Percentiles rank a stretch among this genome's conserved stretches.
Conservation (phyloP, 305 asterid genomes). For the Fraxinus ornus region DNA sequence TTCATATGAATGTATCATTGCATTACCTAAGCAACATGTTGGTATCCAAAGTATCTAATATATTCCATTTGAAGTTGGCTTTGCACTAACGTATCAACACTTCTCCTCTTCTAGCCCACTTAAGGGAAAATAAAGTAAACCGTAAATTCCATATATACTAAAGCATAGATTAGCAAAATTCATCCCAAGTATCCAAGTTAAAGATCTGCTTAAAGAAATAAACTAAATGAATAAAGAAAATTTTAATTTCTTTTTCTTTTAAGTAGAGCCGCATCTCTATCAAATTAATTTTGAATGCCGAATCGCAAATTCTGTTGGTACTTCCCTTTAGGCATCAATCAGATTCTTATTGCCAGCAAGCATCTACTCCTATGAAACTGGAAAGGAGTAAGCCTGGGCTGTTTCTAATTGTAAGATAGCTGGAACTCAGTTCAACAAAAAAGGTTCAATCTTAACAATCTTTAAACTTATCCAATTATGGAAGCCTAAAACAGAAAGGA, state of each 20-base stretch:
- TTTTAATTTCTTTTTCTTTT: not conserved
- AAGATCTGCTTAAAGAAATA: not conserved
- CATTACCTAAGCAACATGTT: not conserved
- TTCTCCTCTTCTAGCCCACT: not conserved
- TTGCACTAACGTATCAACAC: not conserved
- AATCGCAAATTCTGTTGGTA: not conserved
- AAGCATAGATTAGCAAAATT: not conserved
- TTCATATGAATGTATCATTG: conserved; percentile 12
- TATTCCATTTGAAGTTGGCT: not conserved
- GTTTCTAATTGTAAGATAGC: not conserved
- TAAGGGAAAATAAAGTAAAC: not conserved
- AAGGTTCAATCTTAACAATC: not conserved
- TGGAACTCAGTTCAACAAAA: not conserved
- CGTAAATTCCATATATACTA: not conserved
- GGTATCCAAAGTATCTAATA: not conserved
- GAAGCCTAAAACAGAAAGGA: not conserved
- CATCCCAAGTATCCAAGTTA: not conserved
- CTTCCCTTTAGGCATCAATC: not conserved
- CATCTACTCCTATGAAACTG: not conserved
- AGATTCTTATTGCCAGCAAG: not conserved
- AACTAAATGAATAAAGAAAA: not conserved
- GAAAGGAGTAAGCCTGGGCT: not conserved
- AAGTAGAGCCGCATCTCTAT: not conserved
- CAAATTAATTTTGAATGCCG: not conserved
- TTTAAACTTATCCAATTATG: not conserved